phyloP scores from a whole-genome alignment of 2,329 filamentous ascomycete genomes.

The Colletotrichum orbiculare region DNA sequence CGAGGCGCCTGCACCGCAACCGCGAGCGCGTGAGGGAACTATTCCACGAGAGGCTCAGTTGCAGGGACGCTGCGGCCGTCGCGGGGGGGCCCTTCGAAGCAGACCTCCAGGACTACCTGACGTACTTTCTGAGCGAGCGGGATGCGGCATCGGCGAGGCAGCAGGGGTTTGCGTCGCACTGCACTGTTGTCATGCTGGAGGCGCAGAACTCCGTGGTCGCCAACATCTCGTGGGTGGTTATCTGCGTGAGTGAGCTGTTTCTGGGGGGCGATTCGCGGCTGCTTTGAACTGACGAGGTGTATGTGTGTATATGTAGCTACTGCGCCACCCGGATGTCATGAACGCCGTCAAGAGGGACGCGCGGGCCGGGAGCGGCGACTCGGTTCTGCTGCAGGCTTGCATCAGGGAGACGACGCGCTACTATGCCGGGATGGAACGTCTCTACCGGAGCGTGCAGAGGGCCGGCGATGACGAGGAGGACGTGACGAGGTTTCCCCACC shows the following conservation, averaged over 20 bases:
- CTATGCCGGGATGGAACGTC: conserved; percentile 33
- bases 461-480: not conserved
- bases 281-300: not conserved
- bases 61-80: conserved; percentile 23
- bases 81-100: conserved; percentile 18
- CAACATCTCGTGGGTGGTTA: conserved; percentile 35
- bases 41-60: conserved; percentile 33
- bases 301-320: conserved; percentile 16
- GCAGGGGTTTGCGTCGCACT: conserved; percentile 30
- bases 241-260: conserved; percentile 29
- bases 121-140: conserved; percentile 35
- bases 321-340: conserved; percentile 37
- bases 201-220: conserved; percentile 36
- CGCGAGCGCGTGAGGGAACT: conserved; percentile 37
- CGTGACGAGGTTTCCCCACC: conserved; percentile 16
- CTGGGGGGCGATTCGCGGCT: not conserved
- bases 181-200: conserved; percentile 38
- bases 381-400: conserved; percentile 36
- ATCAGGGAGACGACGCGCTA: conserved; percentile 38
- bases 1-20: conserved; percentile 25
- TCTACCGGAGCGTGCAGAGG: not conserved
- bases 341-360: conserved; percentile 33
- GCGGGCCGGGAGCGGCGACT: conserved; percentile 21
- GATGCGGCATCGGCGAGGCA: conserved; percentile 27
- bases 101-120: conserved; percentile 37